phyloP scores from a whole-genome alignment of 805 yeast genomes.

The Millerozyma miso region DNA sequence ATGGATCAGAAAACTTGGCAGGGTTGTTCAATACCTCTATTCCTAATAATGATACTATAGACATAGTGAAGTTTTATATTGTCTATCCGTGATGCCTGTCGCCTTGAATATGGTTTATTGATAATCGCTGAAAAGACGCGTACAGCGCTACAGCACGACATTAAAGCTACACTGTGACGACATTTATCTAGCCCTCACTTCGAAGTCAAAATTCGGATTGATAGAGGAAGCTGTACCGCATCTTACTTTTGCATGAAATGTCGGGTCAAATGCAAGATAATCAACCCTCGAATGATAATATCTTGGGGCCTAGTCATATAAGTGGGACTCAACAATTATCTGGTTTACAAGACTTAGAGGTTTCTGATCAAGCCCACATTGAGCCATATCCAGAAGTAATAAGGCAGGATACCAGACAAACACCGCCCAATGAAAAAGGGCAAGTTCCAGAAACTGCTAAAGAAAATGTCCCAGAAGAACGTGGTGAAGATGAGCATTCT shows the following conservation, averaged over 20 bases:
- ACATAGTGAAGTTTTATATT: conserved; percentile 46
- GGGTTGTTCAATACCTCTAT: conserved; percentile 93
- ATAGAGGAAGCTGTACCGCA: not conserved
- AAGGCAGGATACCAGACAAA: not conserved
- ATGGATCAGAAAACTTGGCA: conserved; percentile 87
- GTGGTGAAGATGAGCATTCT: conserved; percentile 4
- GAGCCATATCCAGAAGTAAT: not conserved
- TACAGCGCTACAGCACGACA: not conserved
- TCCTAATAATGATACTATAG: conserved; percentile 88
- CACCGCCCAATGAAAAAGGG: not conserved
- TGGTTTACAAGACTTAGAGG: too few relatives aligned
- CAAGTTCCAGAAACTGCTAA: not conserved
- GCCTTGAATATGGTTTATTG: not conserved
- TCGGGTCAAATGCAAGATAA: not conserved
- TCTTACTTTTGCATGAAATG: not conserved
- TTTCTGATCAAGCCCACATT: too few relatives aligned
- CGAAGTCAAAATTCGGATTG: not conserved
- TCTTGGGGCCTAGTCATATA: too few relatives aligned
- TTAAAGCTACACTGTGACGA: not conserved
- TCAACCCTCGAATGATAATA: not conserved
- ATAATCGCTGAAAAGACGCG: not conserved
- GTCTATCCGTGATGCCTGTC: not conserved
- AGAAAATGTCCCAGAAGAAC: not conserved
- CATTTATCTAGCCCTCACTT: not conserved
- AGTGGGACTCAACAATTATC: too few relatives aligned